These are phyloP conservation scores for Geotrichum candidum DNA, from an alignment of 1,139 yeast genomes.

Conservation along the genomic window DNA sequence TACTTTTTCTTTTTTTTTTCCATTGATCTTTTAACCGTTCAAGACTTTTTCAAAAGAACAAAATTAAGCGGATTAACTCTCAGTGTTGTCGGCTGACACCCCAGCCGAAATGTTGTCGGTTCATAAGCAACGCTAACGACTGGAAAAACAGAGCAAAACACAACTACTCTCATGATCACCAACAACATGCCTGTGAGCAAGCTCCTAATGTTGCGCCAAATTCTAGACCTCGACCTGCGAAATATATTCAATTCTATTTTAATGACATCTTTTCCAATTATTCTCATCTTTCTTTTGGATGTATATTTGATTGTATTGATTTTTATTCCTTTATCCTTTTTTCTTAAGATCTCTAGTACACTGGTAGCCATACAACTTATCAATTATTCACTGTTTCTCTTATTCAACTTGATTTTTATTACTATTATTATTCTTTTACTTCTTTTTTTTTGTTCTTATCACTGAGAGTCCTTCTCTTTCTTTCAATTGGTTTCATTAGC, in stretches of 20 bases:
- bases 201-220: too few species aligned
- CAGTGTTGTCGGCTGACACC: too few species aligned
- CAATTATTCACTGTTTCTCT: neutral
- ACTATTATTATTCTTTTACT: neutral
- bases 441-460: neutral
- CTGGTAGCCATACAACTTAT: too few species aligned
- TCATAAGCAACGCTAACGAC: too few species aligned
- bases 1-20: neutral
- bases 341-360: neutral
- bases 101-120: too few species aligned
- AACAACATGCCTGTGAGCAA: too few species aligned
- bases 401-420: neutral
- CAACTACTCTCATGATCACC: too few species aligned
- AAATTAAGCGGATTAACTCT: too few species aligned
- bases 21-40: neutral
- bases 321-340: neutral
- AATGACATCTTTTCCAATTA: too few species aligned
- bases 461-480: neutral
- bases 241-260: too few species aligned
- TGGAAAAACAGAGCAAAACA: too few species aligned
- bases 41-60: neutral
- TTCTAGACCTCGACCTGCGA: neutral
- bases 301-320: neutral
- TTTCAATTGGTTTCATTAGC: neutral
- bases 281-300: too few species aligned